Evolutionary conservation across 192 early-diverging fungal genomes (phyloP), one percentile per base, ranked within the genome.

Genomic region (Coemansia sp.): DNA sequence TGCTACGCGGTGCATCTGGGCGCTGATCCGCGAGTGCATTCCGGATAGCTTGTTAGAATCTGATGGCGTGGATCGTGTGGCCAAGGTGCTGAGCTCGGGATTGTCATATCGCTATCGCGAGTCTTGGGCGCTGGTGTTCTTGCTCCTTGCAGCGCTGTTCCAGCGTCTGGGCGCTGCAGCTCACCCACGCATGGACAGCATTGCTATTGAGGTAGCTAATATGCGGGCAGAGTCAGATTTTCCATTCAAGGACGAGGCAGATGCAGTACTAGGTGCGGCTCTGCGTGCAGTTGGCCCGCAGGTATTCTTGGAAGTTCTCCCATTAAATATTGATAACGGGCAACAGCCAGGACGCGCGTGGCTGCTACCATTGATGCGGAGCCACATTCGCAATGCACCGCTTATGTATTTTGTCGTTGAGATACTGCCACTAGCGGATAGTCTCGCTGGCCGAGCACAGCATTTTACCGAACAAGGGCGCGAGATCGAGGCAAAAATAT

Each of bases 161-260:
- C 83, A 88, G 68, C 81, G 88, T n/a, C 73, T 98, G 8, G 88
- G 88, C 48, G 77, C 73, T 31, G 64, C 65, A 41, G 79, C 86
- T 10, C 84, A 88, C 51, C 83, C 82, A 16, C 56, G 87, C 26
- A 77, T 93, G 68, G 81, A 86, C 23, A 74, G 61, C 7, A 72
- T 88, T 56, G 65, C 94, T 14, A 66, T 71, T 14, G 74, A 87
- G 22, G 70, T 96, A 12, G 84, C 90, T 41, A 87, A 85, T 24
- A 85, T 98, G 68, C 88, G 94, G 28, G 89, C 94, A 82, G 86
- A 92, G 55, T 75, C 89, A 52, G 87, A 86, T 31, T 92, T 93
- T 78, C 87, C 88, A 49, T 90, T 88, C 76, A 96, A 96, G 74
- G 85, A 86, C 41, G 89, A 93, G 68, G 82, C 96, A 27, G 95